Base-by-base conservation (phyloP, 176 grass and related monocot species). In the Lolium rigidum region DNA sequence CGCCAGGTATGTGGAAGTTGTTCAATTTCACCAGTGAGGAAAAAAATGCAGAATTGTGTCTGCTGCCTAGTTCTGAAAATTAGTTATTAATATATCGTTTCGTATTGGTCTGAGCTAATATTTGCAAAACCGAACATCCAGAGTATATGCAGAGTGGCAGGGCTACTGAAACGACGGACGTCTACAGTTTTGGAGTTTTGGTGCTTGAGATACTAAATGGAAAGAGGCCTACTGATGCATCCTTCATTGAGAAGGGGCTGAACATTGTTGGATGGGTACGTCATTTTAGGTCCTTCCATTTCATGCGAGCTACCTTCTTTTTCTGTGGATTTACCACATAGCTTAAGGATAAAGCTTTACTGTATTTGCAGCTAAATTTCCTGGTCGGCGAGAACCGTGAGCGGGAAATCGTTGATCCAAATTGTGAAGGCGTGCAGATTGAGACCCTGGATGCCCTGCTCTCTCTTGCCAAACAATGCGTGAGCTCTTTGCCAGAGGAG, bases 261-360 rank as follows among this genome's bases (percentile, higher is more conserved):
- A 99, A 99, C 89, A 97, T 99, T 77, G 97, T 99, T 70, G 97
- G 97, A 92, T 99, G 97, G 97, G 94, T 99, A 96, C 82, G 92
- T 16, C 50, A 60, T 39, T 89, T 43, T 77, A 16, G 52, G 17
- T 38, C 22, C 12, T 75, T 80, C 1, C 9, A 3, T 88, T 64
- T 61, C 68, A 54, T 81, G 20, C 16, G 38, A 4, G 17, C 52
- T 56, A 39, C 10, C 50, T 54, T 17, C 3, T 77, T 87, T n/a
- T 12, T 61, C 8, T 1, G 37, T 84, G 44, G 20, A 80, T 74
- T 59, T 88, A 18, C 24, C 10, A 15, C 41, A 49, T 57, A 15
- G 20, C 56, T 78, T 43, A 76, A 76, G 7, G 21, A 38, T 71
- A 15, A 18, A 47, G 50, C 69, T 87, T 38, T 86, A 52, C 26